These are phyloP conservation scores for Salix brachista DNA, from an alignment of 345 rosid species.

Conservation along the genomic window DNA sequence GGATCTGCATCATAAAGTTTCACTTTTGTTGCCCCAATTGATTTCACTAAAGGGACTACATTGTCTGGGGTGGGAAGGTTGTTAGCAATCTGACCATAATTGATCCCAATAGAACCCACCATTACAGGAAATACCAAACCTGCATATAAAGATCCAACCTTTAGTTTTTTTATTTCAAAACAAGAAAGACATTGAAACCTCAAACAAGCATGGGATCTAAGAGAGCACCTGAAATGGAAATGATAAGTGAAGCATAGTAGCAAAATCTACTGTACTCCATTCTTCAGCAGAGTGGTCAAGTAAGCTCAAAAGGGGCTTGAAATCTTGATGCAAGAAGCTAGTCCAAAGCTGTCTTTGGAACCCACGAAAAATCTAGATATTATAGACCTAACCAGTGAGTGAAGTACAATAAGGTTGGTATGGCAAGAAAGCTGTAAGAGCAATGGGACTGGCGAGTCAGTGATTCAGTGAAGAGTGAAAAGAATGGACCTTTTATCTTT, in stretches of 20 bases:
- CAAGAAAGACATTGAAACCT: not conserved
- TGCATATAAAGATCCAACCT: not conserved
- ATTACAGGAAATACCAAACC: conserved; percentile 20
- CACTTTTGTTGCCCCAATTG: conserved; percentile 76
- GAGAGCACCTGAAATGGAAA: conserved; percentile 41
- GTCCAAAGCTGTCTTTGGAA: not conserved
- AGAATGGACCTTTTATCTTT: not conserved
- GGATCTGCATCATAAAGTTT: conserved; percentile 92
- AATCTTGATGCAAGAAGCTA: not conserved
- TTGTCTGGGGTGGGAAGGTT: conserved; percentile 70
- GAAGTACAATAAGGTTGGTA: not conserved
- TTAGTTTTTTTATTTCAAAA: not conserved
- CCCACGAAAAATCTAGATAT: not conserved
- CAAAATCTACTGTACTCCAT: conserved; percentile 11
- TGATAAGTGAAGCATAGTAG: conserved; percentile 9
- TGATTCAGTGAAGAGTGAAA: not conserved
- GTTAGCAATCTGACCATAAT: conserved; percentile 89
- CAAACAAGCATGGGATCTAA: not conserved
- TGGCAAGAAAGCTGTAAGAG: not conserved
- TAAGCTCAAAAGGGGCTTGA: not conserved
- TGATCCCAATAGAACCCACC: conserved; percentile 66
- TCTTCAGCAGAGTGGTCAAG: not conserved
- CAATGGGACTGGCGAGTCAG: not conserved
- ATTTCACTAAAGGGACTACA: conserved; percentile 70
- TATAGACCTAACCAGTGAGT: not conserved